Evolutionary conservation across 768 basidiomycete genomes (phyloP).

Genomic region (Pleurotus ostreatus): DNA sequence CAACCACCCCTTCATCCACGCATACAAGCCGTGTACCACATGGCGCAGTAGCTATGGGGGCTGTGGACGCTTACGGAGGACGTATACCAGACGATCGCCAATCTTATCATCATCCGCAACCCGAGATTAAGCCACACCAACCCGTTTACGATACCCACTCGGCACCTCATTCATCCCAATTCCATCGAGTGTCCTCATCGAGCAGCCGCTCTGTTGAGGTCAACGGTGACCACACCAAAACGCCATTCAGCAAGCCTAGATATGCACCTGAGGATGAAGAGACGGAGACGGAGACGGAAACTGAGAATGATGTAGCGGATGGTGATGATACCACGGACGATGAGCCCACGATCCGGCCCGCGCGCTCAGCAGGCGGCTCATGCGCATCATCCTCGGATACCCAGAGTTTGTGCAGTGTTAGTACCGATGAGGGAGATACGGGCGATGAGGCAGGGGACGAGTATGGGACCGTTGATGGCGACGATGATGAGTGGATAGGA

Average conservation of each 20-base stretch:
- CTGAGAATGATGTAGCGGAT: slow-evolving; percentile 46
- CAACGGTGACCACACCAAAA: not conserved
- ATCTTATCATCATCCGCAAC: not conserved
- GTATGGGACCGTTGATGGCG: slow-evolving; percentile 11
- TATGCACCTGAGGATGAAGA: slow-evolving; percentile 16
- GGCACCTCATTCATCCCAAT: not conserved
- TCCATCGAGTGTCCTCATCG: not conserved
- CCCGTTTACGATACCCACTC: not conserved
- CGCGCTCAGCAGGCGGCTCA: slow-evolving; percentile 20
- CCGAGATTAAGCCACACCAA: slow-evolving; percentile 11
- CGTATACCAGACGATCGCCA: slow-evolving; percentile 29
- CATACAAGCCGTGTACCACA: not conserved
- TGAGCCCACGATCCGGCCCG: slow-evolving; percentile 74
- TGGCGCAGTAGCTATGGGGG: slow-evolving; percentile 42
- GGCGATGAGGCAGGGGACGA: slow-evolving; percentile 17
- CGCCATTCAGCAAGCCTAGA: not conserved
- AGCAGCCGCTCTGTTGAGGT: not conserved
- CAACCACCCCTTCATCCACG: slow-evolving; percentile 13
- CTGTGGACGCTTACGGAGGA: slow-evolving; percentile 50
- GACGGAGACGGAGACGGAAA: slow-evolving; percentile 32
- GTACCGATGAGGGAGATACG: slow-evolving; percentile 18
- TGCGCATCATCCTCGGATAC: slow-evolving; percentile 9
- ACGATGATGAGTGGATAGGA: slow-evolving; percentile 7
- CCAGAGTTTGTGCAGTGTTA: slow-evolving; percentile 19
- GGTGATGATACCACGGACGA: slow-evolving; percentile 68